Percentiles rank a stretch among this genome's conserved stretches.
Evolutionary conservation across 306 rosid genomes (phyloP).

Genomic region (Mucuna pruriens): DNA sequence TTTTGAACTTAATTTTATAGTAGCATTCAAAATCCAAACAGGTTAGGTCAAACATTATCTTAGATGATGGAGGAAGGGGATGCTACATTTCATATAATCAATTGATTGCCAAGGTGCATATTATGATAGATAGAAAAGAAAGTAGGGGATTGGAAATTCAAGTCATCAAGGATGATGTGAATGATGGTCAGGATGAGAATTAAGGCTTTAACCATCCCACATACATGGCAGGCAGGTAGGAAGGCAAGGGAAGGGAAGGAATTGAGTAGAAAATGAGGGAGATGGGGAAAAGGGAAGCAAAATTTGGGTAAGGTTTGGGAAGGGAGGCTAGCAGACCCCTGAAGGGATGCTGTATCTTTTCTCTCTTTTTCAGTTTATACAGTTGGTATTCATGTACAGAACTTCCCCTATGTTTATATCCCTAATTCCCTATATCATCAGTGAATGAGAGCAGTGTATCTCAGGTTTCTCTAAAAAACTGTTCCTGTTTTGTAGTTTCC

Average conservation of each 20-base stretch:
- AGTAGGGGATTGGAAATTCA: too few relatives aligned
- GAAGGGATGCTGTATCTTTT: neutral
- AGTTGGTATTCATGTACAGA: slow-evolving; percentile 12
- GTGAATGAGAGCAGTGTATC: neutral
- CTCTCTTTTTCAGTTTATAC: neutral
- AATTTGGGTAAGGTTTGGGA: neutral
- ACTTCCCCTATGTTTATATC: slow-evolving; percentile 19
- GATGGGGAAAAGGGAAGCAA: neutral
- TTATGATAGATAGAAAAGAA: neutral
- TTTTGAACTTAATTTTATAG: too few relatives aligned
- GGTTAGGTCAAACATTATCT: too few relatives aligned
- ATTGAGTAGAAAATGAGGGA: neutral
- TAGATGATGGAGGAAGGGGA: neutral
- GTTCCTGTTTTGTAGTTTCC: neutral
- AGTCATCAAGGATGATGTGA: neutral
- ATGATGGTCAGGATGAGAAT: neutral
- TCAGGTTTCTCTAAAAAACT: neutral
- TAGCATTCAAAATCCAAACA: too few relatives aligned
- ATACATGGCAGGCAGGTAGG: neutral
- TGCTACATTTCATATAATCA: neutral
- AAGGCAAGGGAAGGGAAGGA: neutral
- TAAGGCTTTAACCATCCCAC: neutral
- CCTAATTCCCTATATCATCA: neutral
- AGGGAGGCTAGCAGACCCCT: slow-evolving; percentile 2
- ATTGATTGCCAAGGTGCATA: neutral